Evolutionary conservation across 2,329 filamentous ascomycete genomes (phyloP), one percentile per base, ranked within the genome.

Genomic region (Eurotiales sp.): DNA sequence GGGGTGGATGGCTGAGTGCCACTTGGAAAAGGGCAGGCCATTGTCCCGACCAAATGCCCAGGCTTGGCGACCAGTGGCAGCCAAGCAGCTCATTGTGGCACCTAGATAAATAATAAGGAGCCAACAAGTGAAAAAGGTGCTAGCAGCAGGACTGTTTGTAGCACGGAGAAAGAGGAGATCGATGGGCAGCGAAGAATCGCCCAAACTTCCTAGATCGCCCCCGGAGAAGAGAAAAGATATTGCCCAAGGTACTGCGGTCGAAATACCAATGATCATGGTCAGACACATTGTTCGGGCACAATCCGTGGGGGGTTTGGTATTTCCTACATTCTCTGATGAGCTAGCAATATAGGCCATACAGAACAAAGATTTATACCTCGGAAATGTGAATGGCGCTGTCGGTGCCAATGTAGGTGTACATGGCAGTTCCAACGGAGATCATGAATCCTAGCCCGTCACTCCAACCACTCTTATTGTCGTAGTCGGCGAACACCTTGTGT

Each of bases 41-140:
- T 56, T 60, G 48, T 68, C 65, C 19, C 65, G 56, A 4, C 64
- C 57, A 50, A 66, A 68, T 0, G 65, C 65, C 65, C 66, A 68
- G 2, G 64, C 55, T 12, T 66, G 52, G 7, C 64, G 60, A 22
- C 66, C 62, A 30, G 55, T 59, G 2, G 62, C 63, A 4, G 14
- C 10, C 8, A 34, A 15, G 14, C 32, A 34, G 14, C 12, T 5
- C 14, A 34, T n/a, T 3, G 32, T 34, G 10, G 32, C 10, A 15
- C 32, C 32, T n/a, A 34, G 10, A 15, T 34, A 34, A 15, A 34
- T 34, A n/a, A 34, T 15, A n/a, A 34, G 32, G 32, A 34, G 14
- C 14, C 10, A n/a, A 34, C 10, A n/a, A n/a, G 32, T 34, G 32
- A 34, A 34, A 15, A 34, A 34, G n/a, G 32, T 34, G 10, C 14